A percentile compares a stretch with the other conserved stretches of the same genome.
Conservation (phyloP, 305 asterid species). For the Fraxinus nigra region DNA sequence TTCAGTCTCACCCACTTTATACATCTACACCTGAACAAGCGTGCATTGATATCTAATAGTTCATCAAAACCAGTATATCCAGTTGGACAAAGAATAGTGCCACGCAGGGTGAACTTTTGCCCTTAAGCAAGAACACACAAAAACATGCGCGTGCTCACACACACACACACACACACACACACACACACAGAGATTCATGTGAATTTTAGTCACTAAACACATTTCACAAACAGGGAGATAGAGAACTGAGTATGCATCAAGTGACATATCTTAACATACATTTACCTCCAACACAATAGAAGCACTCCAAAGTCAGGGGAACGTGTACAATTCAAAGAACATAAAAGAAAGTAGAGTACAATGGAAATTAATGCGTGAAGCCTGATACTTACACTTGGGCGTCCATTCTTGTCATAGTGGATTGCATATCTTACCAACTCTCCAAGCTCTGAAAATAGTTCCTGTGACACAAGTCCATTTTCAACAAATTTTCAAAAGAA, state of each 20-base stretch:
- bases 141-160: no score
- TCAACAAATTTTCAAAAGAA: conserved; percentile 46
- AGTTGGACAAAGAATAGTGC: background rate
- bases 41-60: background rate
- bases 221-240: background rate
- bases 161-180: no score
- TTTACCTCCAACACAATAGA: background rate
- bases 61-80: background rate
- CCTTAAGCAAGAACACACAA: background rate
- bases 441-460: conserved; percentile 81
- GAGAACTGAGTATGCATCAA: background rate
- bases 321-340: background rate
- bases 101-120: background rate
- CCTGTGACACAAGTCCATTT: conserved; percentile 60
- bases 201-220: background rate
- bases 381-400: conserved; percentile 72
- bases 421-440: conserved; percentile 79
- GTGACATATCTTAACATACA: background rate
- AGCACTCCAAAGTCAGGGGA: background rate
- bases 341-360: no score
- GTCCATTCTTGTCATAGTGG: conserved; percentile 87
- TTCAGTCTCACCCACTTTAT: background rate
- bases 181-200: no score
- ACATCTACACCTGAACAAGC: background rate
- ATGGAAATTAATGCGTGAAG: background rate